Evolutionary conservation across 2,329 filamentous ascomycete genomes (phyloP), one percentile per base, ranked within the genome.

Genomic region (Xylaria sp.): DNA sequence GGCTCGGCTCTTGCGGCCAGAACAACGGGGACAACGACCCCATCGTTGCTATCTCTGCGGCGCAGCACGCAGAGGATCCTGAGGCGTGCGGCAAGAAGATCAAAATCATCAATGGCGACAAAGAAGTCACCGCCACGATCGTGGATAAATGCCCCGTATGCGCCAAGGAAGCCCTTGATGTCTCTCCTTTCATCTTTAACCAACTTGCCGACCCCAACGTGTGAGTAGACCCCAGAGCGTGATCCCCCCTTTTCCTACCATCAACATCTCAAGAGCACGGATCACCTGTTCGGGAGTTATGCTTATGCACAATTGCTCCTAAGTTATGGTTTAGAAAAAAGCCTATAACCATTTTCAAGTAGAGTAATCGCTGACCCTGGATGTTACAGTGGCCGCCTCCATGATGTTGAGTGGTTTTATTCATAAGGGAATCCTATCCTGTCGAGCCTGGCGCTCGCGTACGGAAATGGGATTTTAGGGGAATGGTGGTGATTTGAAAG

Each of bases 61-160:
- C 52, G 1, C 58, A 70, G 49, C 69, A 63, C 55, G 19, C 46
- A 9, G 49, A 44, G 9, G 54, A 60, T 40, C 50, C 61, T 22
- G 61, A 63, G 52, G 56, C 59, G 39, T 71, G 69, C 50, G 69
- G 69, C 21, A 69, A 66, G 64, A 59, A 50, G 20, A 70, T 69
- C 50, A 54, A 57, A 22, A 67, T 69, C 57, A 50, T 37, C 44
- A 45, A 61, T 20, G 58, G 54, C 50, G 63, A 61, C 47, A 61
- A 63, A 56, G 65, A 58, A 13, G 45, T 54, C 13, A 49, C 43
- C 8, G 69, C 66, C 49, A 63, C 50, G 20, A 63, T 71, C 42
- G 69, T 65, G 43, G 69, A 71, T 59, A 68, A 67, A 57, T 71
- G 69, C 57, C 56, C 61, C 17, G 47, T 40, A 29, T 71, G 69